These are phyloP conservation scores for Blastobotrys malaysiensis DNA, from an alignment of 1,139 yeast genomes.

Conservation along the genomic window DNA sequence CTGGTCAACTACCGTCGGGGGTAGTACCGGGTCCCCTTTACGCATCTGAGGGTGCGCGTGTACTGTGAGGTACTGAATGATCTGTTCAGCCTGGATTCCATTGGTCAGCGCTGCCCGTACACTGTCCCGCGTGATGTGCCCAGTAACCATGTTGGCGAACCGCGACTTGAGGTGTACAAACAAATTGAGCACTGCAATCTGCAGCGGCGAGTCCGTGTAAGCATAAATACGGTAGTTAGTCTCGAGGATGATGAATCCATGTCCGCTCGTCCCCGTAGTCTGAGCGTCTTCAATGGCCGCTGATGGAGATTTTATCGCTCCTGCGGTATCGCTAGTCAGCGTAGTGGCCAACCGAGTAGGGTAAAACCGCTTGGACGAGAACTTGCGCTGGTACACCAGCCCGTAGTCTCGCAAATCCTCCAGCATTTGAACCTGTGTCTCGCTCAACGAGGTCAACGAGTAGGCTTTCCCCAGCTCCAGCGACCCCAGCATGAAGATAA, in stretches of 20 bases:
- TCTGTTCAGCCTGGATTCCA: constrained; percentile 95
- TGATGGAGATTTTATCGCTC: constrained; percentile 26
- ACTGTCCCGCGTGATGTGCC: constrained; percentile 88
- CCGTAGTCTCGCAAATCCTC: constrained; percentile 92
- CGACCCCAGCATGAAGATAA: constrained; percentile 88
- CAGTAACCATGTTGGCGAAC: constrained; percentile 88
- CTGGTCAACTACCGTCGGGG: constrained; percentile 95
- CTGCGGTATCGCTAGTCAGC: constrained; percentile 67
- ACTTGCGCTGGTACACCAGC: constrained; percentile 69
- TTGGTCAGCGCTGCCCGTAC: constrained; percentile 75
- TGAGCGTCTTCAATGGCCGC: constrained; percentile 29
- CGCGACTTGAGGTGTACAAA: constrained; percentile 82
- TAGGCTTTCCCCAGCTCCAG: constrained; percentile 87
- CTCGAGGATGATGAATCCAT: constrained; percentile 78
- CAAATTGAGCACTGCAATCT: constrained; percentile 83
- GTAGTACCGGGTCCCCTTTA: constrained; percentile 46
- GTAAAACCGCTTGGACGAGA: constrained; percentile 61
- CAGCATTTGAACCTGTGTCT: constrained; percentile 80
- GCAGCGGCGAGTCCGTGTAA: constrained; percentile 90
- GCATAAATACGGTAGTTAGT: constrained; percentile 92
- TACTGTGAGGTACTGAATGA: constrained; percentile 77
- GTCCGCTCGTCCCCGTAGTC: constrained; percentile 11
- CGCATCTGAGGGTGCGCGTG: constrained; percentile 96
- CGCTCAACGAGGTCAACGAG: constrained; percentile 62
- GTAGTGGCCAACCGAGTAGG: constrained; percentile 92